Conservation (phyloP, 163 green algal species). For the Prototheca wickerhamii region DNA sequence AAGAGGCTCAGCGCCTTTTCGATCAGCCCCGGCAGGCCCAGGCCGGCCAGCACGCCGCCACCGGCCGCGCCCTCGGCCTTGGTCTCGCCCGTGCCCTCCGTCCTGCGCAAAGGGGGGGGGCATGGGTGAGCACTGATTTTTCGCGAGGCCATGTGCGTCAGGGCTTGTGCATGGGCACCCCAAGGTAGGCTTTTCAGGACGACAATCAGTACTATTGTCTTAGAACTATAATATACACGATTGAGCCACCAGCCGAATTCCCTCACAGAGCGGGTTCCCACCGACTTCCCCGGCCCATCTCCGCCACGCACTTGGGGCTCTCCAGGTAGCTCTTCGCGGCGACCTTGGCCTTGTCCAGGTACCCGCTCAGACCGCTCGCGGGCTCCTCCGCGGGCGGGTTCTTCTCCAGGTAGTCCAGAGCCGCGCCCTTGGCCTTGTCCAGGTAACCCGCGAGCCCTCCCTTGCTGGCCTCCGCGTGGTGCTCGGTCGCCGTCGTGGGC, state of each 20-base stretch:
- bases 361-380: not conserved
- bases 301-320: not conserved
- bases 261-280: not conserved
- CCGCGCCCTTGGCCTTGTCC: not conserved
- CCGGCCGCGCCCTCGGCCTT: too few relatives aligned
- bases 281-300: not conserved
- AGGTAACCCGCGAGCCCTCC: too few relatives aligned
- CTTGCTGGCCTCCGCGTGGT: too few relatives aligned
- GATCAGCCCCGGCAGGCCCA: not conserved
- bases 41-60: not conserved
- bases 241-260: not conserved
- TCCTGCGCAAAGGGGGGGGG: not conserved
- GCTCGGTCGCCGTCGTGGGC: too few relatives aligned
- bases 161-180: too few relatives aligned
- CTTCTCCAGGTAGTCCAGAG: not conserved
- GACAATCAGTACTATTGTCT: too few relatives aligned
- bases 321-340: not conserved
- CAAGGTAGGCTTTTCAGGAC: too few relatives aligned
- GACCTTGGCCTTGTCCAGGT: conserved; percentile 2
- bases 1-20: not conserved
- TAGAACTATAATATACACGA: too few relatives aligned
- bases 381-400: not conserved
- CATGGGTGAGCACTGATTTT: not conserved
- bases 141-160: too few relatives aligned
- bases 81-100: not conserved